phyloP scores from a whole-genome alignment of 208 protist species.

The Phytomonas francai region DNA sequence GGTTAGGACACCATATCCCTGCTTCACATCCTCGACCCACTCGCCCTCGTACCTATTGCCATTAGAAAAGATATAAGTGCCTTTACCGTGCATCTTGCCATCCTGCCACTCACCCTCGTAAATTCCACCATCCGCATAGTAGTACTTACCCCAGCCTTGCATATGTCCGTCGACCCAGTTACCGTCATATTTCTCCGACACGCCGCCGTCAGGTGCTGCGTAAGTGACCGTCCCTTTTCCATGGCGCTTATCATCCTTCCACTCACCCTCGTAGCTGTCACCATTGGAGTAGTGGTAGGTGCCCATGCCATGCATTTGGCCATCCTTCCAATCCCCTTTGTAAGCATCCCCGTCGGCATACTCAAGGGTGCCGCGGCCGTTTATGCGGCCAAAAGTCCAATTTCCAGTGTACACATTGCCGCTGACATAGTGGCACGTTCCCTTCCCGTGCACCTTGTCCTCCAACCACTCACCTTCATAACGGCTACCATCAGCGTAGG shows the following conservation, averaged over 20 bases:
- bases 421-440: constrained; percentile 87
- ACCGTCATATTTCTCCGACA: constrained; percentile 92
- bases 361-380: constrained; percentile 79
- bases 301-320: constrained; percentile 89
- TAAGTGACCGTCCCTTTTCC: constrained; percentile 88
- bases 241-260: constrained; percentile 91
- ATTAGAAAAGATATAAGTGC: constrained; percentile 90
- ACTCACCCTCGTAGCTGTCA: constrained; percentile 90
- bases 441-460: constrained; percentile 92
- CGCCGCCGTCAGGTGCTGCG: constrained; percentile 83
- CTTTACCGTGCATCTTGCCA: constrained; percentile 89
- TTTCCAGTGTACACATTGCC: constrained; percentile 87
- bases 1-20: constrained; percentile 84
- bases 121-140: constrained; percentile 89
- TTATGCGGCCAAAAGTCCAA: constrained; percentile 88
- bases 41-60: constrained; percentile 94
- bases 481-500: constrained; percentile 88
- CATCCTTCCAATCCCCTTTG: constrained; percentile 91
- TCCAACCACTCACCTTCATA: constrained; percentile 93
- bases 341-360: constrained; percentile 91
- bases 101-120: constrained; percentile 91
- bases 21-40: constrained; percentile 90
- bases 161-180: constrained; percentile 92
- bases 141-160: constrained; percentile 93
- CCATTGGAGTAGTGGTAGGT: constrained; percentile 88